Evolutionary conservation across 1,284 basidiomycete species (phyloP), one percentile per base, ranked within the genome.

Genomic region (Earliella scabrosa): DNA sequence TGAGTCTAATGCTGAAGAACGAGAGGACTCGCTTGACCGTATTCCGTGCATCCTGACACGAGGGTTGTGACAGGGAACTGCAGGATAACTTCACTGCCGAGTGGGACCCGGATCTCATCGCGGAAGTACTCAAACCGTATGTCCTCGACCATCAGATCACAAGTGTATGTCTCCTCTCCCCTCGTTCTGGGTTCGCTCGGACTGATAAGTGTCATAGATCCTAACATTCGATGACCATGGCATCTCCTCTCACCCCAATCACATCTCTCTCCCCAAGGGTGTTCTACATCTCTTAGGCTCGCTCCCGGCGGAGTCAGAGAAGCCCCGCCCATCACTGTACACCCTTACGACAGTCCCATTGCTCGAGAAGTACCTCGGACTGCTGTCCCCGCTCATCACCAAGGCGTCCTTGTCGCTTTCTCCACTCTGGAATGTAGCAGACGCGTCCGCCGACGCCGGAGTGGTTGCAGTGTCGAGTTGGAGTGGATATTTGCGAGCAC

Each of bases 171-270:
- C 54, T 20, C 31, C 45, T 34, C 45, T 26, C 14, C 38, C 23
- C 52, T 50, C 34, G 9, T 27, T 31, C 16, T 4, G 8, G n/a
- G 8, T 11, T 18, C 18, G 16, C 16, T 9, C 31, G 6, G 24
- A 32, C 36, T 20, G 29, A 45, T 31, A 47, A 45, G 50, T 23
- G 45, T 46, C 45, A 6, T 67, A 97, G 92, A 86, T 99, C 52
- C 76, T 99, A 54, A 98, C 97, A 0, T 99, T 99, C 66, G 97
- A 99, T 74, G 61, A 73, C 0, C 63, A 70, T 3, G 97, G 97
- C 1, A 79, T 99, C 4, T 95, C 95, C 8, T 79, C 77, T 0
- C 97, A 99, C 68, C 89, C 92, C 0, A 99, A 99, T 71, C 97
- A 99, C 73, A 80, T 80, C 53, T 88, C 93, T 0, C 75, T 96